phyloP scores from a whole-genome alignment of 805 yeast species.

The Candida railenensis region DNA sequence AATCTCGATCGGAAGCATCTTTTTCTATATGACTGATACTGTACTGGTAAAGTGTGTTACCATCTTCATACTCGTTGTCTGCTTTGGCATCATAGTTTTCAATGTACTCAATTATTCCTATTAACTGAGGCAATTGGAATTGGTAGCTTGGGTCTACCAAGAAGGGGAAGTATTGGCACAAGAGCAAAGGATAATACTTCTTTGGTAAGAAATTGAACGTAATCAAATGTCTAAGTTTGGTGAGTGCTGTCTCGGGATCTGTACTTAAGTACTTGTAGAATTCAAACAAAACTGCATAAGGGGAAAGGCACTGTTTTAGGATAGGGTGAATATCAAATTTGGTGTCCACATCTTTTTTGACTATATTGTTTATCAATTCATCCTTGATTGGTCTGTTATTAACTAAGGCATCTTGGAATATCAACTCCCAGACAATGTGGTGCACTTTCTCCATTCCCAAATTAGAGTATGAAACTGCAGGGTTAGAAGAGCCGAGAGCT shows the following conservation, averaged over 20 bases:
- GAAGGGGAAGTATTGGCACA: conserved; percentile 49
- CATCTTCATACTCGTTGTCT: conserved; percentile 22
- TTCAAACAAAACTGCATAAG: conserved; percentile 62
- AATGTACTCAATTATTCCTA: conserved; percentile 37
- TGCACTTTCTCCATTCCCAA: conserved; percentile 44
- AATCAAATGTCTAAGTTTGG: conserved; percentile 50
- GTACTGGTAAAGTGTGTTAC: conserved; percentile 29
- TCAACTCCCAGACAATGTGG: conserved; percentile 54
- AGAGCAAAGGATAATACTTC: conserved; percentile 47
- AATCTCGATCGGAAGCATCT: conserved; percentile 26
- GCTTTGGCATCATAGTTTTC: conserved; percentile 30
- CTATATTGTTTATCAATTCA: conserved; percentile 50
- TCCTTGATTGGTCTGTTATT: conserved; percentile 57
- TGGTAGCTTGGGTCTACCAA: conserved; percentile 15
- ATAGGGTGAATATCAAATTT: conserved; percentile 48
- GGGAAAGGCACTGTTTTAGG: conserved; percentile 67
- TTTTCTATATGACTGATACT: conserved; percentile 23
- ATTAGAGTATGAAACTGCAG: not conserved
- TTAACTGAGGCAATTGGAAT: conserved; percentile 30
- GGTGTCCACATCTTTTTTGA: conserved; percentile 32
- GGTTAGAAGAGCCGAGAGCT: not conserved
- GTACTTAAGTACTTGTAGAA: conserved; percentile 39
- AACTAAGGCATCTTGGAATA: conserved; percentile 60
- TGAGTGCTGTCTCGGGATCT: conserved; percentile 29
- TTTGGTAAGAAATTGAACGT: conserved; percentile 45